Evolutionary conservation across 768 basidiomycete genomes (phyloP).

Genomic region (Sporobolomyces pararoseus): DNA sequence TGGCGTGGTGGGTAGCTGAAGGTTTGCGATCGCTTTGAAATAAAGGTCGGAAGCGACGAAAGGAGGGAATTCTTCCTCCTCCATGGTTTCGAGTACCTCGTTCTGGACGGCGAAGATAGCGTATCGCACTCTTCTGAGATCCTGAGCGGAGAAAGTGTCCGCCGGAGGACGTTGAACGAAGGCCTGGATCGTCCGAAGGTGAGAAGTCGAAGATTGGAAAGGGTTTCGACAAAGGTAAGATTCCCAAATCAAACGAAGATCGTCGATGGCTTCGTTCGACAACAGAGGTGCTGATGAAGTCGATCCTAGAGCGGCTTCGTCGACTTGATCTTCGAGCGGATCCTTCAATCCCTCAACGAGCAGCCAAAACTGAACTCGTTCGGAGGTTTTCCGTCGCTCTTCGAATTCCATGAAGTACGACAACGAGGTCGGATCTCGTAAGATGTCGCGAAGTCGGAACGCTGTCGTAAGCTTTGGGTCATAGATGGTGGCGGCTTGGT

Average conservation of each 20-base stretch:
- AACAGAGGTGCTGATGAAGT: slow-evolving; percentile 43
- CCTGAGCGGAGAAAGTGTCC: slow-evolving; percentile 41
- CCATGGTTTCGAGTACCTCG: slow-evolving; percentile 83
- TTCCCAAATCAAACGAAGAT: slow-evolving; percentile 82
- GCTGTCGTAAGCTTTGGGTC: slow-evolving; percentile 47
- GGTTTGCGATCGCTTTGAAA: slow-evolving; percentile 70
- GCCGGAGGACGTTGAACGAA: slow-evolving; percentile 56
- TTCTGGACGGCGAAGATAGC: slow-evolving; percentile 79
- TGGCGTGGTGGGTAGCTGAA: background rate
- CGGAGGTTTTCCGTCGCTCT: slow-evolving; percentile 78
- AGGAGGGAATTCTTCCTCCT: slow-evolving; percentile 76
- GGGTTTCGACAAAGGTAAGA: slow-evolving; percentile 68
- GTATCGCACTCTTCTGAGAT: slow-evolving; percentile 61
- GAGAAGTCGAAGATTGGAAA: slow-evolving; percentile 63
- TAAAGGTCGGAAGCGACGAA: slow-evolving; percentile 86
- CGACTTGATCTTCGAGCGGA: slow-evolving; percentile 76
- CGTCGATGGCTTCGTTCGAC: slow-evolving; percentile 69
- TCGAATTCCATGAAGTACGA: slow-evolving; percentile 98
- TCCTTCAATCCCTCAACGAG: slow-evolving; percentile 97
- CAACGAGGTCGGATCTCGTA: slow-evolving; percentile 81
- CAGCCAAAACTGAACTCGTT: slow-evolving; percentile 94
- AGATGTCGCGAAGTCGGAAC: slow-evolving; percentile 68
- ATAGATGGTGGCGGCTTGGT: slow-evolving; percentile 45
- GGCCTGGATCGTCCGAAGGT: slow-evolving; percentile 65
- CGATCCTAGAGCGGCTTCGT: slow-evolving; percentile 48